Percentiles rank a stretch among this genome's conserved stretches.
phyloP scores from a whole-genome alignment of 345 rosid genomes.

The Eucalyptus pauciflora region DNA sequence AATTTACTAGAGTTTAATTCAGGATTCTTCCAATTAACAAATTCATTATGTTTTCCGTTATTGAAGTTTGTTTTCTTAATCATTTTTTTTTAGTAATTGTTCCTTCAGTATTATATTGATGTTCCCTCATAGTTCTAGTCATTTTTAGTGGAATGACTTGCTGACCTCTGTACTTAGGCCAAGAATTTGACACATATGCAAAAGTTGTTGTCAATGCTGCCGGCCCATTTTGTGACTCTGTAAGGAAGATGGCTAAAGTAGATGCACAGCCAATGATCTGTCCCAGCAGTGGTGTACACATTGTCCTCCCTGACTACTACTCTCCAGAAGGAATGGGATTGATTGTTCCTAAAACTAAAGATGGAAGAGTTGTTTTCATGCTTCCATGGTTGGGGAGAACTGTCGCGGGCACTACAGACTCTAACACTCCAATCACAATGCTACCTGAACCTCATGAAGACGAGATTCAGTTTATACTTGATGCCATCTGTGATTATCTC shows the following conservation, averaged over 20 bases:
- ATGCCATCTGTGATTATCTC: conserved; percentile 89
- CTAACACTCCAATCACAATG: conserved; percentile 58
- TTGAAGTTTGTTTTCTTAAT: background rate
- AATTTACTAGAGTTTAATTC: background rate
- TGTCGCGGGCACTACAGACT: conserved; percentile 96
- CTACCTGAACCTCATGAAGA: conserved; percentile 98
- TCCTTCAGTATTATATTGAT: background rate
- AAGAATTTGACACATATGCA: conserved; percentile 81
- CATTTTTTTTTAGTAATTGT: background rate
- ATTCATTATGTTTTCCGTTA: background rate
- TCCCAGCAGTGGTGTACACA: conserved; percentile 96
- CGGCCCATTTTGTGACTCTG: conserved; percentile 90
- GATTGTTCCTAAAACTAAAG: conserved; percentile 98
- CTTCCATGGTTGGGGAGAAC: conserved; percentile 98
- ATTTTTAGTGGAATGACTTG: background rate
- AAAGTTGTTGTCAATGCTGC: conserved; percentile 91
- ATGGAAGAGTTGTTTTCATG: conserved; percentile 97
- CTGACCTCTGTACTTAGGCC: conserved; percentile 24
- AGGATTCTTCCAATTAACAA: background rate
- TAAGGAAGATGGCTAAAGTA: conserved; percentile 73
- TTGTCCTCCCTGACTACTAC: conserved; percentile 93
- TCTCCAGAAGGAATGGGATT: conserved; percentile 99
- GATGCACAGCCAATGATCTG: conserved; percentile 66
- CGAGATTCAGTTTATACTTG: conserved; percentile 94
- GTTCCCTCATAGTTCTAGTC: background rate